phyloP scores from a whole-genome alignment of 2,329 filamentous ascomycete genomes.

The Talaromyces atroroseus region DNA sequence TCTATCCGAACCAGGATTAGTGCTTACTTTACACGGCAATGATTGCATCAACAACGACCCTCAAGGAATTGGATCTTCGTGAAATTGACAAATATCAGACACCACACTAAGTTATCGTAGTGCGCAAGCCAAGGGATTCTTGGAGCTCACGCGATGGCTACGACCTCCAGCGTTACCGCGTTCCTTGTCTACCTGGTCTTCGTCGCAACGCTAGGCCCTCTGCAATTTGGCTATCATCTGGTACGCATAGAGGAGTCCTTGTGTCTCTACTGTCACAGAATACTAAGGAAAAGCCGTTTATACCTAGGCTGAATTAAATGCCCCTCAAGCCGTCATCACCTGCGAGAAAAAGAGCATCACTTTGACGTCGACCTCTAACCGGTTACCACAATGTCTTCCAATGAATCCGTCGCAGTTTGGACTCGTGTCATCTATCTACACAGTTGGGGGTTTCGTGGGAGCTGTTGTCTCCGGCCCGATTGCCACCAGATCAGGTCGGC shows the following conservation, averaged over 20 bases:
- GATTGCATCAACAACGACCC: no score
- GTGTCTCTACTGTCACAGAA: background rate
- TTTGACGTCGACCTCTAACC: slow-evolving; percentile 18
- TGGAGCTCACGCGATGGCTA: background rate
- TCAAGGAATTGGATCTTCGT: no score
- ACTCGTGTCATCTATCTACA: slow-evolving; percentile 84
- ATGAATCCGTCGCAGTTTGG: slow-evolving; percentile 82
- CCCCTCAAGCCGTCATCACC: slow-evolving; percentile 87
- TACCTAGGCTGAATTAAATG: slow-evolving; percentile 80
- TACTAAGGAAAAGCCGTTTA: background rate
- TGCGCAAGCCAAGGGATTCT: background rate
- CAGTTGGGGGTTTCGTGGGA: slow-evolving; percentile 77
- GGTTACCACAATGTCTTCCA: slow-evolving; percentile 69
- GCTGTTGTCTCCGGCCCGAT: slow-evolving; percentile 74
- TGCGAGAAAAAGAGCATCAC: slow-evolving; percentile 61
- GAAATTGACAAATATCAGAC: background rate
- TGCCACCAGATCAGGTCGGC: slow-evolving; percentile 70
- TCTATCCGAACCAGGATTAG: background rate
- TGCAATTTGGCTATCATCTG: slow-evolving; percentile 92
- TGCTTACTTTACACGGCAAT: background rate
- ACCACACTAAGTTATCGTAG: background rate
- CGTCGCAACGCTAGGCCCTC: slow-evolving; percentile 74
- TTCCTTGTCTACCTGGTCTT: slow-evolving; percentile 74
- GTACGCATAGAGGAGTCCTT: slow-evolving; percentile 45
- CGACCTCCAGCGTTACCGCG: slow-evolving; percentile 51